Conservation (phyloP, 352 stramenopile genomes). For the Globisporangium perplexum region DNA sequence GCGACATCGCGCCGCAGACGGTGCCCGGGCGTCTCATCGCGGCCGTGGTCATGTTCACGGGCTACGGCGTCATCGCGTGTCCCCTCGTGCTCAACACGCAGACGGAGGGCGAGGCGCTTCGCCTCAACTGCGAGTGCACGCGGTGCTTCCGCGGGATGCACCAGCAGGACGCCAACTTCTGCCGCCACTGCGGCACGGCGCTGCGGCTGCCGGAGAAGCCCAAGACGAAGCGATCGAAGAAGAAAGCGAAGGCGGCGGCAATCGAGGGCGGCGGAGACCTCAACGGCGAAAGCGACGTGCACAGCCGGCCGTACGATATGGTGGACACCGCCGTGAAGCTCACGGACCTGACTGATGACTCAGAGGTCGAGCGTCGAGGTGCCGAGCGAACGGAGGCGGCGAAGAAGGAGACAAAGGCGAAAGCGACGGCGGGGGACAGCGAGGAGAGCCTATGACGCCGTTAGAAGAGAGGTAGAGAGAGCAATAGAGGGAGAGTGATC, state of each 20-base stretch:
- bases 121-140: slow-evolving; percentile 32
- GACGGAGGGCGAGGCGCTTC: slow-evolving; percentile 26
- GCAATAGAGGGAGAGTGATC: too few species aligned
- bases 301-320: slow-evolving; percentile 1
- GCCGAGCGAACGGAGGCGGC: background rate
- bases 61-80: slow-evolving; percentile 46
- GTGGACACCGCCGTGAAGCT: background rate
- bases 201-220: slow-evolving; percentile 24
- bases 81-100: slow-evolving; percentile 39
- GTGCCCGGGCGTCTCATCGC: slow-evolving; percentile 41
- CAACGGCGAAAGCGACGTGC: background rate
- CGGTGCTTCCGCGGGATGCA: slow-evolving; percentile 38
- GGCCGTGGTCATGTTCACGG: slow-evolving; percentile 44
- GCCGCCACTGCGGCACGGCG: slow-evolving; percentile 31
- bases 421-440: background rate
- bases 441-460: background rate
- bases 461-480: too few species aligned
- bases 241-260: slow-evolving; percentile 11
- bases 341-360: background rate
- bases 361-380: background rate
- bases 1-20: slow-evolving; percentile 43
- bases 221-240: slow-evolving; percentile 21
- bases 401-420: background rate
- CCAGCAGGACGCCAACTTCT: slow-evolving; percentile 47
- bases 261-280: background rate